phyloP scores from a whole-genome alignment of 1,139 yeast genomes.

The Zygosaccharomyces pseudobailii region DNA sequence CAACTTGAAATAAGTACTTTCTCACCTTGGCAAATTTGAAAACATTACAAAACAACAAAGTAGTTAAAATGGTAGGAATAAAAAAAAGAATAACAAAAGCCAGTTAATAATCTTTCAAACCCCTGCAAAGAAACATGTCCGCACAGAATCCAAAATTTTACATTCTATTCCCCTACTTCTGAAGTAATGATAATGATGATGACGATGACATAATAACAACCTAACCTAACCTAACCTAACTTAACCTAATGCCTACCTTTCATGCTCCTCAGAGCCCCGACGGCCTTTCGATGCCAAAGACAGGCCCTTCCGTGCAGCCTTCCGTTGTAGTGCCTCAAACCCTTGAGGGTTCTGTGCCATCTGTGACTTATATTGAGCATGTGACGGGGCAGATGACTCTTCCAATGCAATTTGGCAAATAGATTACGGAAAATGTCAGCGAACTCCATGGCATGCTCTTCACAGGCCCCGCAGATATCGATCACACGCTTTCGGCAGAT shows the following conservation, averaged over 20 bases:
- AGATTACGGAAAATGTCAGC: background rate
- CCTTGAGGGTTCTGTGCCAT: background rate
- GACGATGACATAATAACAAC: background rate
- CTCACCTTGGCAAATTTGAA: background rate
- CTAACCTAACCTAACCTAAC: background rate
- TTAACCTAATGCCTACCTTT: background rate
- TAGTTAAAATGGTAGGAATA: background rate
- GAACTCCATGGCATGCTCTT: background rate
- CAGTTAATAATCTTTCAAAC: no score
- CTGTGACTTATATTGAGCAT: background rate
- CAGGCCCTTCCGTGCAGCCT: background rate
- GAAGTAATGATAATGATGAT: background rate
- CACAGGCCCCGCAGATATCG: background rate
- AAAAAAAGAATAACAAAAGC: no score
- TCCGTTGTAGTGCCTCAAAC: background rate
- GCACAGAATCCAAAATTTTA: background rate
- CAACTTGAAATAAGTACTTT: no score
- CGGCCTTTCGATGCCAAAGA: background rate
- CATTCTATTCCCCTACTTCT: background rate
- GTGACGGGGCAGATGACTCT: background rate
- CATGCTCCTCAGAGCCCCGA: background rate
- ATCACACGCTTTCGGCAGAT: background rate
- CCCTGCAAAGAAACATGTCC: no score
- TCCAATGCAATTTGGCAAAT: background rate
- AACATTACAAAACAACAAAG: no score